Evolutionary conservation across 805 yeast species (phyloP).

Genomic region (Candida saitoana): DNA sequence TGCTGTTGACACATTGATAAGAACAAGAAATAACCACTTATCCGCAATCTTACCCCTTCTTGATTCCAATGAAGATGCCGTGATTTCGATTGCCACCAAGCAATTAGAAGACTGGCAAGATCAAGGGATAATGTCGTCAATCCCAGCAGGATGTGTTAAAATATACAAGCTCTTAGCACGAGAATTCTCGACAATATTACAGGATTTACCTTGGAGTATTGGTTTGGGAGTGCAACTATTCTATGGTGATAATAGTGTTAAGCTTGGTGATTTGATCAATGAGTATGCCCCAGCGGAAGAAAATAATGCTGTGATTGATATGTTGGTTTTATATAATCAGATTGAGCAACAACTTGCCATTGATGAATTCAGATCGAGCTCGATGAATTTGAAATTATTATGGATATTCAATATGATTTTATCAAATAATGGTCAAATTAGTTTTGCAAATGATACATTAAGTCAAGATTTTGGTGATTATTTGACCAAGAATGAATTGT

Average conservation of each 20-base stretch:
- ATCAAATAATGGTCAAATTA: slow-evolving; percentile 11
- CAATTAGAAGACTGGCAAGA: slow-evolving; percentile 70
- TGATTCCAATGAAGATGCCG: slow-evolving; percentile 65
- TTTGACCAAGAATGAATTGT: slow-evolving; percentile 43
- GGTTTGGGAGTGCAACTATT: slow-evolving; percentile 56
- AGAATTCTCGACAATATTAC: slow-evolving; percentile 32
- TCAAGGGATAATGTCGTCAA: slow-evolving; percentile 24
- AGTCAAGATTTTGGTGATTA: slow-evolving; percentile 42
- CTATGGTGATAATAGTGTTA: slow-evolving; percentile 46
- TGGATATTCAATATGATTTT: slow-evolving; percentile 54
- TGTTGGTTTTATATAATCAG: slow-evolving; percentile 17
- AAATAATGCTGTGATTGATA: slow-evolving; percentile 14
- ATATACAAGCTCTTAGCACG: slow-evolving; percentile 66
- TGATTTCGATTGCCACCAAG: slow-evolving; percentile 48
- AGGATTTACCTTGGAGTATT: slow-evolving; percentile 62
- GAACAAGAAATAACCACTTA: slow-evolving; percentile 63
- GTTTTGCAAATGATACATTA: slow-evolving; percentile 23
- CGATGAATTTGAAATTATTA: slow-evolving; percentile 36
- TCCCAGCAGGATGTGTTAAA: slow-evolving; percentile 53
- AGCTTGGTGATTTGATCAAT: slow-evolving; percentile 12
- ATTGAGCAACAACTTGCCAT: background rate
- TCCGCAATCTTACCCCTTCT: slow-evolving; percentile 64
- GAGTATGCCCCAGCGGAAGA: slow-evolving; percentile 9
- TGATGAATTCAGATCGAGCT: background rate
- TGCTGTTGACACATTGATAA: slow-evolving; percentile 61